These are phyloP conservation scores for Pichia occidentalis DNA, from an alignment of 805 yeast species.

Conservation along the genomic window DNA sequence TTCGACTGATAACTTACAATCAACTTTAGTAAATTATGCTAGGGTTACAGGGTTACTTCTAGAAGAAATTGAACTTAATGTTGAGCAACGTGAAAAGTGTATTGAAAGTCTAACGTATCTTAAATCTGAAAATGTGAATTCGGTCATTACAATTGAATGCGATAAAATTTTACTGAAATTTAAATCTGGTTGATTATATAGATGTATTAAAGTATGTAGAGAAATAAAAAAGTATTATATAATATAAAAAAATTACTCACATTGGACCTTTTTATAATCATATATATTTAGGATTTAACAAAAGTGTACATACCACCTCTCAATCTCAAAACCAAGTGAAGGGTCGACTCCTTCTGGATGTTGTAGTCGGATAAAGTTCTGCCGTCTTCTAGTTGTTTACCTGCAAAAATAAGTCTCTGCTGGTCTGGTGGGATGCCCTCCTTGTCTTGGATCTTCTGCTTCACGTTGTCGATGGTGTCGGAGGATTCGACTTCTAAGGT, in stretches of 20 bases:
- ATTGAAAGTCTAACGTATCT: conserved; percentile 29
- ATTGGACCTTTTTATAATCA: not conserved
- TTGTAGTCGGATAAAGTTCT: conserved; percentile 96
- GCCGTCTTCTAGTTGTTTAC: conserved; percentile 95
- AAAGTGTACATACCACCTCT: conserved; percentile 76
- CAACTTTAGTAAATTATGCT: conserved; percentile 47
- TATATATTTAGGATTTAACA: conserved; percentile 29
- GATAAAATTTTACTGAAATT: conserved; percentile 15
- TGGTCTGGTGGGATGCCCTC: conserved; percentile 98
- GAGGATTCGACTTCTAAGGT: conserved; percentile 97
- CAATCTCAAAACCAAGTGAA: conserved; percentile 93
- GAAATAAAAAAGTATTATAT: not conserved
- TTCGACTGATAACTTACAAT: conserved; percentile 36
- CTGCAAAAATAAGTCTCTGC: conserved; percentile 95
- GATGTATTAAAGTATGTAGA: not conserved
- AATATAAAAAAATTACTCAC: not conserved
- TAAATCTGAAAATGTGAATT: conserved; percentile 35
- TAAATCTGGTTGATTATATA: not conserved
- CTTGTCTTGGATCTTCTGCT: conserved; percentile 93
- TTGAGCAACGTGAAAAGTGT: conserved; percentile 42
- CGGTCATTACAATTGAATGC: conserved; percentile 39
- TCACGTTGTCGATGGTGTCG: conserved; percentile 95
- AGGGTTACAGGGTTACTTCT: conserved; percentile 19
- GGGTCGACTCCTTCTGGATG: conserved; percentile 96
- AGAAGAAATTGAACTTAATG: conserved; percentile 1